Percentiles rank a stretch among this genome's conserved stretches.
Evolutionary conservation across 2,329 filamentous ascomycete species (phyloP).

Genomic region (Periconia sp.): DNA sequence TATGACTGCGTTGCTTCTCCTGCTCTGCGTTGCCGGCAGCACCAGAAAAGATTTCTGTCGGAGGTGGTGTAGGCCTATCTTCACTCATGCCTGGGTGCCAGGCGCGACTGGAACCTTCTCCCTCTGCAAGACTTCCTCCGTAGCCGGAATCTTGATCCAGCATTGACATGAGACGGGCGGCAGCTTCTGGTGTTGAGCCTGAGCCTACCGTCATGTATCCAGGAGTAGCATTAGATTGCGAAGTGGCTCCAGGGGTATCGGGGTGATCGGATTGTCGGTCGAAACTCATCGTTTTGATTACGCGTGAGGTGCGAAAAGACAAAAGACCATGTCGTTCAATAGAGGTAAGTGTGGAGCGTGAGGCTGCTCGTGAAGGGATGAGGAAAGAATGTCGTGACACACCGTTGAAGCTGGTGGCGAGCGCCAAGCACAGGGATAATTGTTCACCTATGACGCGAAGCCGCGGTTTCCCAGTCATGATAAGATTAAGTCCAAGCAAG

Average conservation of each 20-base stretch:
- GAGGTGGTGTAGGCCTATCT: slow-evolving; percentile 59
- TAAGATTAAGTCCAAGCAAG: background rate
- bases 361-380: slow-evolving; percentile 14
- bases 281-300: slow-evolving; percentile 30
- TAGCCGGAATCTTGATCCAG: slow-evolving; percentile 91
- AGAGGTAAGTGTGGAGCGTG: slow-evolving; percentile 5
- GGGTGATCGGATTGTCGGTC: slow-evolving; percentile 23
- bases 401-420: slow-evolving; percentile 12
- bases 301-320: slow-evolving; percentile 15
- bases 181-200: slow-evolving; percentile 79
- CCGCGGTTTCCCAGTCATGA: background rate
- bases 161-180: slow-evolving; percentile 75
- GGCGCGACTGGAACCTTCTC: slow-evolving; percentile 57
- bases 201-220: slow-evolving; percentile 87
- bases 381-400: slow-evolving; percentile 20
- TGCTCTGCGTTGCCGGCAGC: slow-evolving; percentile 57
- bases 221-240: slow-evolving; percentile 47
- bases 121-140: slow-evolving; percentile 71
- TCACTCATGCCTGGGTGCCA: slow-evolving; percentile 60
- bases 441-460: background rate
- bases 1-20: slow-evolving; percentile 72
- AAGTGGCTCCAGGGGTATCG: slow-evolving; percentile 24
- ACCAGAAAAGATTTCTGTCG: slow-evolving; percentile 55
- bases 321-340: slow-evolving; percentile 32
- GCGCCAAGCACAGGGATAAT: slow-evolving; percentile 11